Conservation (phyloP, 2,329 filamentous ascomycete genomes). For the Setomelanomma holmii region DNA sequence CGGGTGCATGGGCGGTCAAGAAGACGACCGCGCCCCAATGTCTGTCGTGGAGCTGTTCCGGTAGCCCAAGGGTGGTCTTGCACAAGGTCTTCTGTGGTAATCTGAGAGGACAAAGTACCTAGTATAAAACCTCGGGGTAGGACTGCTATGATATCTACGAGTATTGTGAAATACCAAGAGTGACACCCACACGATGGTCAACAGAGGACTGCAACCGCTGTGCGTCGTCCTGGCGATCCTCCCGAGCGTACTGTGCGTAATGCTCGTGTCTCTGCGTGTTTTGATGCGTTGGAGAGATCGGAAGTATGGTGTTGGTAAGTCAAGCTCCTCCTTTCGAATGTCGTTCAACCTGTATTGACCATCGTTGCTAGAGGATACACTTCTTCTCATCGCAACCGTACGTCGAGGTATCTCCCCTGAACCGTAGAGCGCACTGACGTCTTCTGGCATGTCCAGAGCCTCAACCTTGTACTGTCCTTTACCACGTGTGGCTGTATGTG, state of each 20-base stretch:
- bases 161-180: not conserved
- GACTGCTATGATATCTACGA: not conserved
- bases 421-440: too few relatives aligned
- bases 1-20: too few relatives aligned
- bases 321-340: too few relatives aligned
- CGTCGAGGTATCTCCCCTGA: not conserved
- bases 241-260: not conserved
- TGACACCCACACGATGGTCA: too few relatives aligned
- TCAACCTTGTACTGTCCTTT: not conserved
- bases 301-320: not conserved
- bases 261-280: not conserved
- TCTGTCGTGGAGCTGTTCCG: too few relatives aligned
- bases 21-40: too few relatives aligned
- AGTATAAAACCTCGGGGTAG: too few relatives aligned
- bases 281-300: not conserved
- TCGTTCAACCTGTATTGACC: not conserved
- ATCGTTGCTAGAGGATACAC: slow-evolving; percentile 4
- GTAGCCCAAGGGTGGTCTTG: too few relatives aligned
- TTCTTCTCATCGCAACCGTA: slow-evolving; percentile 12
- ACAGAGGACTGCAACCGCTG: not conserved
- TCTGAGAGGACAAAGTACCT: too few relatives aligned
- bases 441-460: not conserved
- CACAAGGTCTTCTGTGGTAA: too few relatives aligned
- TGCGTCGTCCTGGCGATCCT: not conserved
- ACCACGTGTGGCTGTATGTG: not conserved